Percentiles rank a stretch among this genome's conserved stretches.
phyloP scores from a whole-genome alignment of 2,329 filamentous ascomycete genomes.

The Aspergillus sp. region DNA sequence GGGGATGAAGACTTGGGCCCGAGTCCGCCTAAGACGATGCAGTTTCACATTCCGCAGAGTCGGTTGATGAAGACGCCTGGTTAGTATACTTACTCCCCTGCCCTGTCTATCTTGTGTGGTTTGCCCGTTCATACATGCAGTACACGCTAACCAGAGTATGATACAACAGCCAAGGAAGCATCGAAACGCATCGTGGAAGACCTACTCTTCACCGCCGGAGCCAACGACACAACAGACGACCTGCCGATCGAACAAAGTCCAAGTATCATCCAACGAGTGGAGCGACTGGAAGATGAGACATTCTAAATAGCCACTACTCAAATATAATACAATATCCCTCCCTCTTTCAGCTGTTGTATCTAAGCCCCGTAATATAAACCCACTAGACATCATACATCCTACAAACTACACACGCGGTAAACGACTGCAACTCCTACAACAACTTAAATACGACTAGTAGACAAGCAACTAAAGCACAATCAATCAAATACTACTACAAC shows the following conservation, averaged over 20 bases:
- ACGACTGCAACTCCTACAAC: too few relatives aligned
- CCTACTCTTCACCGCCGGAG: conserved; percentile 49
- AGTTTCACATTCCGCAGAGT: conserved; percentile 54
- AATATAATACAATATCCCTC: neutral
- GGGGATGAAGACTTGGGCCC: conserved; percentile 64
- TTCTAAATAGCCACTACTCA: conserved; percentile 34
- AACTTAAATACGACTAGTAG: too few relatives aligned
- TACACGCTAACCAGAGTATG: neutral
- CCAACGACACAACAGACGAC: conserved; percentile 42
- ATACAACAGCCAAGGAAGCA: conserved; percentile 48
- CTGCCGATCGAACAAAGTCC: conserved; percentile 46
- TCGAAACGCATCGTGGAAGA: conserved; percentile 53
- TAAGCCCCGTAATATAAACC: too few relatives aligned
- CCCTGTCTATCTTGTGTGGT: neutral
- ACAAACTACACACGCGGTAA: too few relatives aligned
- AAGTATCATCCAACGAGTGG: conserved; percentile 47
- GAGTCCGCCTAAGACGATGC: conserved; percentile 79
- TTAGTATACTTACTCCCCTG: conserved; percentile 24
- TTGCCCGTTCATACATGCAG: neutral
- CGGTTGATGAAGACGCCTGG: conserved; percentile 53
- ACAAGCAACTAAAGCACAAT: too few relatives aligned
- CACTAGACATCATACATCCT: too few relatives aligned
- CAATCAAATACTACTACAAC: too few relatives aligned
- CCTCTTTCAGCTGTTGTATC: neutral
- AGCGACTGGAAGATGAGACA: conserved; percentile 49